Base-by-base conservation (phyloP, 495 filamentous ascomycete species). In the Amniculicola lignicola region DNA sequence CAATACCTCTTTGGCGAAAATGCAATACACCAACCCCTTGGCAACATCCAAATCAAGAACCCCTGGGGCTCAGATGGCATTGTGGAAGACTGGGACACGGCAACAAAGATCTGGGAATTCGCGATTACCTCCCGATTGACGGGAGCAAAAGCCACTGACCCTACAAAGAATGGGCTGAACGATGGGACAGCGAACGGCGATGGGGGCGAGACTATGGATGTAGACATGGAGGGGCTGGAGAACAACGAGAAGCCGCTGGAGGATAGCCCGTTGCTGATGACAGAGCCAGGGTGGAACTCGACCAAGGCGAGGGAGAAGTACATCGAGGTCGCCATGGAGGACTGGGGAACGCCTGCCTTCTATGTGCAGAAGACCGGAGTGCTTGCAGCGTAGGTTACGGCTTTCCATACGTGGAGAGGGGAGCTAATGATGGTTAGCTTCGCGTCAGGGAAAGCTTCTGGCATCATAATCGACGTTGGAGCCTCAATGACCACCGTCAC, bases 81-180 rank as follows among this genome's bases (percentile, higher is more conserved):
- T 24, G 94, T 97, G 43, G 88, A 94, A 70, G 92, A 98, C 70
- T 97, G 93, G 93, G 94, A 97, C 54, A 84, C 84, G 50, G 93
- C 90, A 19, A 82, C 87, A 46, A 85, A 83, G 69, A 68, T 97
- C 21, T 97, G 92, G 93, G 89, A 96, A 67, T 90, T 81, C 70
- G 85, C 82, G 57, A 88, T 88, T 70, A 90, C 79, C 62, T 94
- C 81, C 62, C 82, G 82, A 67, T 81, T 86, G 60, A 92, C 78
- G n/a, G 83, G 77, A 67, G 75, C 70, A 57, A 85, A 76, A 73
- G 80, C 72, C 54, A 74, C 76, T 12, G 79, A 84, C 19, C 81
- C 88, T 1, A 74, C 76, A 22, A 82, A 83, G 50, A 91, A 91
- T 71, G 87, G 87, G 2, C 71, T 89, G 49, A 91, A 90, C 65